Evolutionary conservation across 768 basidiomycete species (phyloP).

Genomic region (Boletus sensibilis): DNA sequence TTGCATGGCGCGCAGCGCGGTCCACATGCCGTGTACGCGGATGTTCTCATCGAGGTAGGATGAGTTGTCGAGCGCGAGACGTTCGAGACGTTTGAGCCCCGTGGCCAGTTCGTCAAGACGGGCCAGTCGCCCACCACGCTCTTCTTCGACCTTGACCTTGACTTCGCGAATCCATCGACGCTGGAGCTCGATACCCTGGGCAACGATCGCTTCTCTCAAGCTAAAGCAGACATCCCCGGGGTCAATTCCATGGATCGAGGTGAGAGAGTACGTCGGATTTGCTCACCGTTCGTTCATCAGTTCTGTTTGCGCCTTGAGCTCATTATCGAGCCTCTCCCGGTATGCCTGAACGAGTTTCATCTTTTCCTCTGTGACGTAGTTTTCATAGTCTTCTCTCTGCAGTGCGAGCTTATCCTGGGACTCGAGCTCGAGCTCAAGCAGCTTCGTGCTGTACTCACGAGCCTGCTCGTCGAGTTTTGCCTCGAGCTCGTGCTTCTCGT

Average conservation of each 20-base stretch:
- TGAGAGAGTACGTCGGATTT: not conserved
- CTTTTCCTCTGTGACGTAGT: slow-evolving; percentile 78
- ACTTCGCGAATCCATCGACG: slow-evolving; percentile 95
- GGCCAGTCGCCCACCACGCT: slow-evolving; percentile 91
- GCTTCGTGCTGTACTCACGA: slow-evolving; percentile 74
- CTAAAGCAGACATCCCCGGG: slow-evolving; percentile 39
- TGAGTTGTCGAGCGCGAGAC: slow-evolving; percentile 88
- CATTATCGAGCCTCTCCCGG: slow-evolving; percentile 80
- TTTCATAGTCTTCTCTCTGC: slow-evolving; percentile 84
- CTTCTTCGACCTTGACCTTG: slow-evolving; percentile 93
- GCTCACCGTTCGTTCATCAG: slow-evolving; percentile 91
- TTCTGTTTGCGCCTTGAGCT: slow-evolving; percentile 85
- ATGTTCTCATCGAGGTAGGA: slow-evolving; percentile 91
- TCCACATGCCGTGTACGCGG: slow-evolving; percentile 88
- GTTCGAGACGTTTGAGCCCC: slow-evolving; percentile 87
- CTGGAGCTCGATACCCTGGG: slow-evolving; percentile 97
- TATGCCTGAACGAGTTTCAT: slow-evolving; percentile 71
- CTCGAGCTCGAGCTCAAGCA: slow-evolving; percentile 82
- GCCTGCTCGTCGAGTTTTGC: slow-evolving; percentile 77
- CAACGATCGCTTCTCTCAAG: slow-evolving; percentile 90
- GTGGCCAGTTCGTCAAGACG: slow-evolving; percentile 93
- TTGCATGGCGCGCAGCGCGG: slow-evolving; percentile 80
- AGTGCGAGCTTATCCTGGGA: slow-evolving; percentile 80
- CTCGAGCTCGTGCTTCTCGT: slow-evolving; percentile 69
- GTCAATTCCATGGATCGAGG: not conserved